phyloP scores from a whole-genome alignment of 106 monocot genomes.

The Dioscorea zingiberensis region DNA sequence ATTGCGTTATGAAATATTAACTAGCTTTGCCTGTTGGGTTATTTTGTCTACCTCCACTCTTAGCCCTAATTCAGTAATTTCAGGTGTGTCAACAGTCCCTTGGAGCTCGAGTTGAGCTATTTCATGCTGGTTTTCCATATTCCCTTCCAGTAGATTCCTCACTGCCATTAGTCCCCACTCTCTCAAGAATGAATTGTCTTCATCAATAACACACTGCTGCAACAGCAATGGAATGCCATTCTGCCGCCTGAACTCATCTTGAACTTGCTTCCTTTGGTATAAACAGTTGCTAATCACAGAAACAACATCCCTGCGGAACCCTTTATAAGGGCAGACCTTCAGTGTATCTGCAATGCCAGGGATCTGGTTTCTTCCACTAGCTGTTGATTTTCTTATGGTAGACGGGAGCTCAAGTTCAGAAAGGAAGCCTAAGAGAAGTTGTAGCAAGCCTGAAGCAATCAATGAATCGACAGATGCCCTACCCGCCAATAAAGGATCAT shows the following conservation, averaged over 20 bases:
- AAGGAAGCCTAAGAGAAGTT: constrained; percentile 43
- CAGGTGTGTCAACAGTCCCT: constrained; percentile 48
- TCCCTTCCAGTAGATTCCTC: constrained; percentile 69
- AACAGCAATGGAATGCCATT: constrained; percentile 58
- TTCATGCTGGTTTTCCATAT: constrained; percentile 63
- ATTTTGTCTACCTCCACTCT: constrained; percentile 65
- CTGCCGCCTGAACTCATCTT: constrained; percentile 67
- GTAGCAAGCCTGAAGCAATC: constrained; percentile 42
- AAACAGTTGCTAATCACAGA: constrained; percentile 60
- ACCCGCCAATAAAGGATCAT: constrained; percentile 1
- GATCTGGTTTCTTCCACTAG: not conserved
- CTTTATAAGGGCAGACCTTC: constrained; percentile 71
- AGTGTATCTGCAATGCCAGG: not conserved
- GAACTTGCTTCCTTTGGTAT: constrained; percentile 53
- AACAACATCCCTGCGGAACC: constrained; percentile 82
- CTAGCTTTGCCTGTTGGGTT: constrained; percentile 48
- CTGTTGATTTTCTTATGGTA: constrained; percentile 44
- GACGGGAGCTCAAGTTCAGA: constrained; percentile 65
- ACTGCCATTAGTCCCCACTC: constrained; percentile 84
- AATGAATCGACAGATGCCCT: constrained; percentile 25
- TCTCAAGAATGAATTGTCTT: constrained; percentile 77
- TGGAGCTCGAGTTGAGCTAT: constrained; percentile 60
- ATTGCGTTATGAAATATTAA: constrained; percentile 42
- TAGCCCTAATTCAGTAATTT: constrained; percentile 58
- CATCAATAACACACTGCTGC: constrained; percentile 84